These are phyloP conservation scores for Plicaturopsis crispa DNA, from an alignment of 768 basidiomycete genomes.

Conservation along the genomic window DNA sequence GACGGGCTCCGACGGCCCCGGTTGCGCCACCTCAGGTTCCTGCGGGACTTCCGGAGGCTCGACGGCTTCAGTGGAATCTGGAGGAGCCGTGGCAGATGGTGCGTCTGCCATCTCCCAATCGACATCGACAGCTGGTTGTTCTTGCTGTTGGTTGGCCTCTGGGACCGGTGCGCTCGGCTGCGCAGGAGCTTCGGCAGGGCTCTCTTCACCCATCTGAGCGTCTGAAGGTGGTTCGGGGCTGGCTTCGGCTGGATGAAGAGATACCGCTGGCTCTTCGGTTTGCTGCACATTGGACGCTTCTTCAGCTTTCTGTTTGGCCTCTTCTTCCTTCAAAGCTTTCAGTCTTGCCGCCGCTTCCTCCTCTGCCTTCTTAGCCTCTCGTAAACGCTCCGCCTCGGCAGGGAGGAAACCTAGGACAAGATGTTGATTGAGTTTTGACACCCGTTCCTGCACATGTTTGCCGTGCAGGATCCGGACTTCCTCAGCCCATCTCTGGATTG, in stretches of 20 bases:
- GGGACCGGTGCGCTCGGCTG: conserved; percentile 12
- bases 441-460: conserved; percentile 61
- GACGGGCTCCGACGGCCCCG: conserved; percentile 14
- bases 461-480: conserved; percentile 80
- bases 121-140: conserved; percentile 24
- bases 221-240: not conserved
- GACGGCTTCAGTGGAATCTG: conserved; percentile 2
- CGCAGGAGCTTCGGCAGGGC: conserved; percentile 7
- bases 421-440: conserved; percentile 62
- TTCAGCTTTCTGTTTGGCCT: conserved; percentile 19
- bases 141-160: conserved; percentile 23
- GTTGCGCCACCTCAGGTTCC: conserved; percentile 12
- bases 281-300: conserved; percentile 7
- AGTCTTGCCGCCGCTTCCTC: conserved; percentile 41
- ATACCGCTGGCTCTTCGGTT: no score
- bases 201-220: not conserved
- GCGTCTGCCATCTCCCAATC: conserved; percentile 51
- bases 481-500: conserved; percentile 83
- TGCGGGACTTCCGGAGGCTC: conserved; percentile 8
- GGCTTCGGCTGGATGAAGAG: no score
- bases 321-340: conserved; percentile 24
- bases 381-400: conserved; percentile 61
- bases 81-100: conserved; percentile 3
- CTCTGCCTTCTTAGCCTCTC: conserved; percentile 47
- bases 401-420: conserved; percentile 71